Evolutionary conservation across 495 filamentous ascomycete species (phyloP).

Genomic region (Amorphotheca resinae): DNA sequence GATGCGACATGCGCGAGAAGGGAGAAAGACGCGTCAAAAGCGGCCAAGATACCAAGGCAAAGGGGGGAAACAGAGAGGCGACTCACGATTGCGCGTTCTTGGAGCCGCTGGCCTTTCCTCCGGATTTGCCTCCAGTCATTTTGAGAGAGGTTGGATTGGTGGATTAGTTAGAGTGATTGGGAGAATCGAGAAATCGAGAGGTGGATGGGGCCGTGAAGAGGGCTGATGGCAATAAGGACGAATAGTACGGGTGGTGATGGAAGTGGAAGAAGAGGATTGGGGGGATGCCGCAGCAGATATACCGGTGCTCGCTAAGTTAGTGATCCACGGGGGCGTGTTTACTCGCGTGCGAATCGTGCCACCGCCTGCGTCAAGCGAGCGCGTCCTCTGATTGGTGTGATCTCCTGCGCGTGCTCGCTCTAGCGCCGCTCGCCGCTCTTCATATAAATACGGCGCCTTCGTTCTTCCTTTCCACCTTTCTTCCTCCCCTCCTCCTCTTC

Average conservation of each 20-base stretch:
- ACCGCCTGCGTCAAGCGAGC: too few species aligned
- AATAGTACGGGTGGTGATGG: too few species aligned
- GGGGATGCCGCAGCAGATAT: too few species aligned
- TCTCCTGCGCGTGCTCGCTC: too few species aligned
- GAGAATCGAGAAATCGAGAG: not conserved
- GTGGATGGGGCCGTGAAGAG: not conserved
- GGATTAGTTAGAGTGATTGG: slow-evolving; percentile 1
- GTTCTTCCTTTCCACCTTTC: not conserved
- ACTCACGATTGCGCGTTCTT: slow-evolving; percentile 97
- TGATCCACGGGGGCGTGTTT: too few species aligned
- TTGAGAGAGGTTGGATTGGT: slow-evolving; percentile 42
- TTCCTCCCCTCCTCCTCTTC: not conserved
- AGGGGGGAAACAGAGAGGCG: not conserved
- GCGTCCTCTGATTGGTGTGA: too few species aligned
- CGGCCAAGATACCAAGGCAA: not conserved
- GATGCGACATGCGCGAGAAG: slow-evolving; percentile 1
- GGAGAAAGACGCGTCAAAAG: slow-evolving; percentile 22
- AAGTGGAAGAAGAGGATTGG: too few species aligned
- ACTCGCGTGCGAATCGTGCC: too few species aligned
- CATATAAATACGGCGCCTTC: too few species aligned
- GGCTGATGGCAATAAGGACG: too few species aligned
- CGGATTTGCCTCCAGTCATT: slow-evolving; percentile 98
- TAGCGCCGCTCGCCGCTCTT: too few species aligned
- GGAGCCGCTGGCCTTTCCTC: slow-evolving; percentile 92
- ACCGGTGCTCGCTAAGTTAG: too few species aligned